A percentile compares a stretch with the other conserved stretches of the same genome.
Evolutionary conservation across 2,329 filamentous ascomycete genomes (phyloP).

Genomic region (Alternaria sp.): DNA sequence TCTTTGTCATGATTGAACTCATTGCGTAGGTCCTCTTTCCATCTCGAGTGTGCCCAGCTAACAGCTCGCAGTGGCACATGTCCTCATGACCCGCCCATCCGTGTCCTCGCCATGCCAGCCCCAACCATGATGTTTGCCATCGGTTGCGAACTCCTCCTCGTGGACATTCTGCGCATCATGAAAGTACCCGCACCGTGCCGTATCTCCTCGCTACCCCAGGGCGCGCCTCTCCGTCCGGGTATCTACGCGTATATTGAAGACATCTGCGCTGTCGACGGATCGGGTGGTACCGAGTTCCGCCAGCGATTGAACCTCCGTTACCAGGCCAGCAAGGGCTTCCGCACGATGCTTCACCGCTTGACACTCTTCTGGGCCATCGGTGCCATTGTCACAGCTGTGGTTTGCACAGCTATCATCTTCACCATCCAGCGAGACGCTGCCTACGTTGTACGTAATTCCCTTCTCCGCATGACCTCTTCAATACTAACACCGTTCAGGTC

Average conservation of each 20-base stretch:
- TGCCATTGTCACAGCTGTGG: conserved; percentile 48
- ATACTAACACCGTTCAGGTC: conserved; percentile 37
- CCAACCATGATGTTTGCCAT: conserved; percentile 61
- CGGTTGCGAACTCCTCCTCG: conserved; percentile 57
- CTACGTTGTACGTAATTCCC: conserved; percentile 51
- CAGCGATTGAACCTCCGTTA: conserved; percentile 60
- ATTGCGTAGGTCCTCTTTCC: conserved; percentile 52
- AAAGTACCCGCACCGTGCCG: conserved; percentile 57
- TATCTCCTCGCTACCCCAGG: conserved; percentile 60
- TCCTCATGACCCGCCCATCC: conserved; percentile 57
- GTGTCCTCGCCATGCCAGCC: conserved; percentile 61
- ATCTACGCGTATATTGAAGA: conserved; percentile 64
- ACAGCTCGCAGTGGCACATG: conserved; percentile 50
- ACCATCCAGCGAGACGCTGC: conserved; percentile 56
- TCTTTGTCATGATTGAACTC: conserved; percentile 63
- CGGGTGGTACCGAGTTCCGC: conserved; percentile 60
- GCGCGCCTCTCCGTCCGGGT: conserved; percentile 59
- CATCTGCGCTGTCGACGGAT: conserved; percentile 60
- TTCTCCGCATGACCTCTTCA: not conserved
- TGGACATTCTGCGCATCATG: conserved; percentile 57
- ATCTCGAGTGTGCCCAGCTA: conserved; percentile 4
- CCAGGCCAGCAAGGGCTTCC: conserved; percentile 60
- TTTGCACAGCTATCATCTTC: conserved; percentile 55
- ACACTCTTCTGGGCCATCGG: conserved; percentile 62
- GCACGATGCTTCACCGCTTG: conserved; percentile 59